Percentiles rank a stretch among this genome's conserved stretches.
These are phyloP conservation scores for Candida anglica DNA, from an alignment of 805 yeast genomes.

Conservation along the genomic window DNA sequence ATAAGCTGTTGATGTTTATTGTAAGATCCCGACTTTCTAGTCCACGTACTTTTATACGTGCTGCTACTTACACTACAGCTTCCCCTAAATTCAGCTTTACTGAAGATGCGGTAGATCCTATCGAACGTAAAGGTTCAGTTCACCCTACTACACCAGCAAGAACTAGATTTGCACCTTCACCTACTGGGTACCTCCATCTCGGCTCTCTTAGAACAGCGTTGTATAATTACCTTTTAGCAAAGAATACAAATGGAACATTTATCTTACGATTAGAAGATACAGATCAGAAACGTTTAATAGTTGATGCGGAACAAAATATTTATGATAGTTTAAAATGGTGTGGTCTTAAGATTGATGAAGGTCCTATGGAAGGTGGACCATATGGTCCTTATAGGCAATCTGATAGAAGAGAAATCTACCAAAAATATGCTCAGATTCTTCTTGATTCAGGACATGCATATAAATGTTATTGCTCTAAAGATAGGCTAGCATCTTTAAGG, in stretches of 20 bases:
- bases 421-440: constrained; percentile 52
- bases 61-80: no score
- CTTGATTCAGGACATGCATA: constrained; percentile 73
- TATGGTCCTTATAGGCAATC: constrained; percentile 84
- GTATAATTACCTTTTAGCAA: constrained; percentile 82
- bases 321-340: constrained; percentile 78
- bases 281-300: constrained; percentile 73
- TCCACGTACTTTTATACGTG: no score
- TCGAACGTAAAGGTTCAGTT: no score
- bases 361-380: constrained; percentile 58
- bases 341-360: constrained; percentile 74
- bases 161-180: constrained; percentile 96
- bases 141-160: constrained; percentile 59
- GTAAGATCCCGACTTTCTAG: no score
- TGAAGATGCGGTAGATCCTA: no score
- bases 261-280: constrained; percentile 88
- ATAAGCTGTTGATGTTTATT: no score
- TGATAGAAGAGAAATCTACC: constrained; percentile 66
- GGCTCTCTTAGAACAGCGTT: constrained; percentile 94
- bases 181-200: constrained; percentile 91
- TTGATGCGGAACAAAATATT: constrained; percentile 79
- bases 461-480: constrained; percentile 81
- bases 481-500: constrained; percentile 62
- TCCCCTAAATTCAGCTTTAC: no score
- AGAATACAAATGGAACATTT: constrained; percentile 74